phyloP scores from a whole-genome alignment of 495 filamentous ascomycete species.

The Opeltia flavorubescens region DNA sequence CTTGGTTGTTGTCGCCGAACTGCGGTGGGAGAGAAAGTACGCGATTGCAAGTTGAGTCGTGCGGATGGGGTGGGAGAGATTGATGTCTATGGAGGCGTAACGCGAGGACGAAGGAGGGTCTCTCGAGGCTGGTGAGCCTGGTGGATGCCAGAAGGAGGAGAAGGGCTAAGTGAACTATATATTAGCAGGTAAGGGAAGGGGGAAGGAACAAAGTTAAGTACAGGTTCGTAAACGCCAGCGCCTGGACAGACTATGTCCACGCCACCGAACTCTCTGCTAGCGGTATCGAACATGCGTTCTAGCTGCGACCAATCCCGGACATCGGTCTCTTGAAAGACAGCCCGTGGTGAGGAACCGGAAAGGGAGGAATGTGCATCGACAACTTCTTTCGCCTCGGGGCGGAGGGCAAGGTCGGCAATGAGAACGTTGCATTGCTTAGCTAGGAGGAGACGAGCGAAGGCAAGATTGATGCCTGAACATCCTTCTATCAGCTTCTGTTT shows the following conservation, averaged over 20 bases:
- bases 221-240: slow-evolving; percentile 55
- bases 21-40: slow-evolving; percentile 32
- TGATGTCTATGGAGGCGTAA: slow-evolving; percentile 50
- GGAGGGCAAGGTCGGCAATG: slow-evolving; percentile 49
- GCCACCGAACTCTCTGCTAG: slow-evolving; percentile 38
- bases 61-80: slow-evolving; percentile 56
- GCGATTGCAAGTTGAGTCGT: slow-evolving; percentile 50
- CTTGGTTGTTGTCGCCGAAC: slow-evolving; percentile 27
- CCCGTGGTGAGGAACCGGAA: slow-evolving; percentile 20
- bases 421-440: slow-evolving; percentile 48
- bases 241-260: slow-evolving; percentile 55
- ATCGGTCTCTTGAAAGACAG: slow-evolving; percentile 49
- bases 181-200: not conserved
- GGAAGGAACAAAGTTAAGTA: slow-evolving; percentile 12
- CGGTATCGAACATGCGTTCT: slow-evolving; percentile 40
- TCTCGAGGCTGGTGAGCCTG: slow-evolving; percentile 32
- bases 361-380: slow-evolving; percentile 33
- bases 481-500: not conserved
- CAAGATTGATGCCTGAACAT: slow-evolving; percentile 41
- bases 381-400: slow-evolving; percentile 45
- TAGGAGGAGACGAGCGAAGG: slow-evolving; percentile 45
- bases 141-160: slow-evolving; percentile 55
- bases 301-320: slow-evolving; percentile 48
- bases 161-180: slow-evolving; percentile 27
- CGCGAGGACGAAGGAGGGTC: slow-evolving; percentile 31